Evolutionary conservation across 495 filamentous ascomycete species (phyloP).

Genomic region (Penicillium pancosmium): DNA sequence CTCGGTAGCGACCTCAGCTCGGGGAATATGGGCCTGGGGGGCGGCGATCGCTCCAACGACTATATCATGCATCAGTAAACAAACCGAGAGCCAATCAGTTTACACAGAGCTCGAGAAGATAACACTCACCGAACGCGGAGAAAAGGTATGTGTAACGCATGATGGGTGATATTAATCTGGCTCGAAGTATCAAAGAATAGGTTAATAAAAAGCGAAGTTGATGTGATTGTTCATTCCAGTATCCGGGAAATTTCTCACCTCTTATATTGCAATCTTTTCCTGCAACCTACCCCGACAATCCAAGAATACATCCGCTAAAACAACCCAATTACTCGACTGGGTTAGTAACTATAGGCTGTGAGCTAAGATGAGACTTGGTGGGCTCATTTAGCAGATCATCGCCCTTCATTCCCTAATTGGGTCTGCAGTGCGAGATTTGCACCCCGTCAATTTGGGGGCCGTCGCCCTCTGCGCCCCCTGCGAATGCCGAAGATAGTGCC

Average conservation of each 20-base stretch:
- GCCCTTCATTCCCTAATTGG: background rate
- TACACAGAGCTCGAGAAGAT: background rate
- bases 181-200: background rate
- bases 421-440: background rate
- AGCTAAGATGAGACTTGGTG: background rate
- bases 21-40: background rate
- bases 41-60: background rate
- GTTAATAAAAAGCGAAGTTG: background rate
- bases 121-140: background rate
- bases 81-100: no score
- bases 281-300: background rate
- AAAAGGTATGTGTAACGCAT: conserved; percentile 2
- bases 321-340: background rate
- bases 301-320: background rate
- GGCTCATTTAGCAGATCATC: background rate
- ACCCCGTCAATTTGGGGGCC: background rate
- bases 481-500: background rate
- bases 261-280: background rate
- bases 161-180: background rate
- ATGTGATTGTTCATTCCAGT: background rate
- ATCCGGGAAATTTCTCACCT: background rate
- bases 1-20: background rate
- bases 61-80: background rate
- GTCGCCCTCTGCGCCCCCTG: background rate
- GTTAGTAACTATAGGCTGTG: background rate